Evolutionary conservation across 306 rosid genomes (phyloP).

Genomic region (Acacia crassicarpa): DNA sequence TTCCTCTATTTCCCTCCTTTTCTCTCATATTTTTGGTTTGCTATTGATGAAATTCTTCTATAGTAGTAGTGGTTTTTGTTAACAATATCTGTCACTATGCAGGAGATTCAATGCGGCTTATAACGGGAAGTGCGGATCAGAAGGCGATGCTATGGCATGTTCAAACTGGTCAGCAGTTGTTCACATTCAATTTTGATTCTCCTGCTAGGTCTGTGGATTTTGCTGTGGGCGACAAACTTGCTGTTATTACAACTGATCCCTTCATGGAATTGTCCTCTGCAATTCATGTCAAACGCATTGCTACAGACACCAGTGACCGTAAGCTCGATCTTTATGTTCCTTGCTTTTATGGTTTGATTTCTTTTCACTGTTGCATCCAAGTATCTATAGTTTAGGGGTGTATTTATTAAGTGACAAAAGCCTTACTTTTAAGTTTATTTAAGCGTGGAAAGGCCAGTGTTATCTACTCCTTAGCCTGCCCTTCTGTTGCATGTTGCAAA

Average conservation of each 20-base stretch:
- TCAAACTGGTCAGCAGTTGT: slow-evolving; percentile 72
- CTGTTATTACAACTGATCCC: slow-evolving; percentile 70
- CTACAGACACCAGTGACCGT: slow-evolving; percentile 61
- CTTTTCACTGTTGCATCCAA: neutral
- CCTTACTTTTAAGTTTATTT: neutral
- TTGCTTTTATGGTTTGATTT: neutral
- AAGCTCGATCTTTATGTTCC: neutral
- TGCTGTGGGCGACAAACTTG: slow-evolving; percentile 65
- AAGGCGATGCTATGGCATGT: slow-evolving; percentile 82
- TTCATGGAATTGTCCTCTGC: slow-evolving; percentile 80
- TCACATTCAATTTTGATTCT: slow-evolving; percentile 65
- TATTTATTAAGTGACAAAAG: neutral
- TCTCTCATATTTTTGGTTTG: neutral
- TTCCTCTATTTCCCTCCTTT: neutral
- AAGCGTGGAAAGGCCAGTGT: neutral
- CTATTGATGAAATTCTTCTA: neutral
- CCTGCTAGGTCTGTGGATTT: slow-evolving; percentile 79
- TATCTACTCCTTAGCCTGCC: neutral
- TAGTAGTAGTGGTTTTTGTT: neutral
- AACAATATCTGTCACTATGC: neutral
- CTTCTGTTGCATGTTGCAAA: neutral
- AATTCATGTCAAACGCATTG: slow-evolving; percentile 69
- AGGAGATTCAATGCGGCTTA: slow-evolving; percentile 66
- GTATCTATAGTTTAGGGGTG: neutral
- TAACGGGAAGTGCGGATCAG: slow-evolving; percentile 90